Conservation (phyloP, 192 early-diverging fungal genomes). For the Cladochytrium replicatum region DNA sequence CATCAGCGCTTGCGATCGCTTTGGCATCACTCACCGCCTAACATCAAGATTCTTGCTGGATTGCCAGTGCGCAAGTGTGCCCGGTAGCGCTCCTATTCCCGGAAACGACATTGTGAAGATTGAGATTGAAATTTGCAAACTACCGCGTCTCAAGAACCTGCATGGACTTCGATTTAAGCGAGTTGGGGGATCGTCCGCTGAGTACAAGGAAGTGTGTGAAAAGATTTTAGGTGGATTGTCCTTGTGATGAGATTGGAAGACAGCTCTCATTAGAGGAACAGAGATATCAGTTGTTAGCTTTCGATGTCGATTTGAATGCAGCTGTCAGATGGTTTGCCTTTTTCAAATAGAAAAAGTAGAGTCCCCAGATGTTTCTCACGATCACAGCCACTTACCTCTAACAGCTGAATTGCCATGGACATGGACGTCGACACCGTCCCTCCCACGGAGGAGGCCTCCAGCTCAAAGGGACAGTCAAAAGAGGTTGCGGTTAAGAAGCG, state of each 20-base stretch:
- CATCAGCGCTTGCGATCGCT: constrained; percentile 21
- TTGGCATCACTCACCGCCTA: constrained; percentile 28
- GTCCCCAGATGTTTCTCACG: no score
- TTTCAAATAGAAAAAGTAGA: no score
- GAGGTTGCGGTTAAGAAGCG: constrained; percentile 50
- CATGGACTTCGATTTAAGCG: constrained; percentile 83
- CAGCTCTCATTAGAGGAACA: no score
- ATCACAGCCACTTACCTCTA: no score
- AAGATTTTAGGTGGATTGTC: constrained; percentile 72
- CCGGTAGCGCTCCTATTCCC: constrained; percentile 1
- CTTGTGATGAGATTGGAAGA: no score
- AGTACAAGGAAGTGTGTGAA: constrained; percentile 89
- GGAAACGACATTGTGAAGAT: constrained; percentile 51
- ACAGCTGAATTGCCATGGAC: no score
- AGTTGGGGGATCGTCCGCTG: constrained; percentile 63
- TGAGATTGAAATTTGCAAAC: constrained; percentile 68
- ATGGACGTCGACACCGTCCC: constrained; percentile 28
- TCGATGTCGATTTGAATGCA: no score
- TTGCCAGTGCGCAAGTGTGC: constrained; percentile 21
- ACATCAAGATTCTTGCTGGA: constrained; percentile 38
- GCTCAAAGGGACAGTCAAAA: constrained; percentile 32
- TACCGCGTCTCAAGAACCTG: constrained; percentile 69
- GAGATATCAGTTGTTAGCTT: no score
- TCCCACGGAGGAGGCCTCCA: constrained; percentile 24
- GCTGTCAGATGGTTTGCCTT: no score